These are phyloP conservation scores for Dissophora ornata DNA, from an alignment of 192 early-diverging fungal genomes.

Conservation along the genomic window DNA sequence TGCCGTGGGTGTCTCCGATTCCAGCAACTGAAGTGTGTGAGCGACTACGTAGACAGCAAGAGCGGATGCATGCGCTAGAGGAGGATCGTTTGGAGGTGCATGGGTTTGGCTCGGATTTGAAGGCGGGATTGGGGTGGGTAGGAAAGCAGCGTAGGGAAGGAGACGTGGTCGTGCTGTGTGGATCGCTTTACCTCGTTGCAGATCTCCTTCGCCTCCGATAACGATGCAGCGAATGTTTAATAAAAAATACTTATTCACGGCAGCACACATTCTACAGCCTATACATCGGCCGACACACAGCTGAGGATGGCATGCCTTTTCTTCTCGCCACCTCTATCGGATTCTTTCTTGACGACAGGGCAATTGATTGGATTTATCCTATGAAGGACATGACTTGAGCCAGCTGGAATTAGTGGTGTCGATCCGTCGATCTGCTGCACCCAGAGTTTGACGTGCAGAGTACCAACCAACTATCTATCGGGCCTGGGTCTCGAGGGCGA, in stretches of 20 bases:
- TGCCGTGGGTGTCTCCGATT: constrained; percentile 86
- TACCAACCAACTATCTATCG: constrained; percentile 5
- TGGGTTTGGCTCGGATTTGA: constrained; percentile 56
- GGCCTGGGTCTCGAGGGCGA: constrained; percentile 24
- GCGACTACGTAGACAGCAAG: constrained; percentile 11
- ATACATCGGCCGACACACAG: no score
- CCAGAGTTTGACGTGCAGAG: constrained; percentile 27
- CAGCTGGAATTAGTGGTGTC: constrained; percentile 16
- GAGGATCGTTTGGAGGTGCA: constrained; percentile 18
- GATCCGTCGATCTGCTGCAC: constrained; percentile 25
- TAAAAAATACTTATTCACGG: no score
- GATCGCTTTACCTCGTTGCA: constrained; percentile 89
- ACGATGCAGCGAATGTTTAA: no score
- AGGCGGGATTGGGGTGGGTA: constrained; percentile 33
- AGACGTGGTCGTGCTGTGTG: constrained; percentile 78
- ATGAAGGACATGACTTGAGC: not conserved
- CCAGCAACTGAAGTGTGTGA: constrained; percentile 60
- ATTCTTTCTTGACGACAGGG: no score
- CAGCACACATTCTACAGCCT: no score
- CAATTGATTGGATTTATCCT: no score
- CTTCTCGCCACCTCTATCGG: no score
- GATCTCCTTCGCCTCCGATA: constrained; percentile 77
- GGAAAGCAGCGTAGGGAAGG: constrained; percentile 34
- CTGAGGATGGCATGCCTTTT: no score
- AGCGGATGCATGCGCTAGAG: constrained; percentile 16